Conservation (phyloP, 768 basidiomycete species). For the Lactarius sp. region DNA sequence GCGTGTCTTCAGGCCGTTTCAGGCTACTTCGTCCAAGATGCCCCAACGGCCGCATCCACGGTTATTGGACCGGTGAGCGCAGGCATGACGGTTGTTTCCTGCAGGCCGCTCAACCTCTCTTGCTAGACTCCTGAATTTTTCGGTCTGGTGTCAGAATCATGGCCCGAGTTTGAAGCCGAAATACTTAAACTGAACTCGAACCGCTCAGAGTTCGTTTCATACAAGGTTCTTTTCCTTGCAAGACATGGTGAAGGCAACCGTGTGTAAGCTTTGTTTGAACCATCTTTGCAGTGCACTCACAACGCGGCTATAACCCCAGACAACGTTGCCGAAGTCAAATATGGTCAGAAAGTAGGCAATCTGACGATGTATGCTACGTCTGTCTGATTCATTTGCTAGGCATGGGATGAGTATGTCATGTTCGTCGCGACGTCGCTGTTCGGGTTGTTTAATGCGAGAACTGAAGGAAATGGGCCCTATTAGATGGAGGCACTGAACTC, state of each 20-base stretch:
- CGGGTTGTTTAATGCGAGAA: neutral
- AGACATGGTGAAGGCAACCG: constrained; percentile 18
- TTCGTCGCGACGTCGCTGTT: neutral
- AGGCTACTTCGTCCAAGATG: constrained; percentile 19
- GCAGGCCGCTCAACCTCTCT: neutral
- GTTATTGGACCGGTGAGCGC: constrained; percentile 17
- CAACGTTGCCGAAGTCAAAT: constrained; percentile 21
- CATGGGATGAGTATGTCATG: constrained; percentile 20
- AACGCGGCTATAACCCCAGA: constrained; percentile 5
- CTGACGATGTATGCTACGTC: neutral
- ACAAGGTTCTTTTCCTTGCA: constrained; percentile 20
- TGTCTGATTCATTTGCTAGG: constrained; percentile 5
- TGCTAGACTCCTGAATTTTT: constrained; percentile 18
- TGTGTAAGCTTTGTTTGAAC: neutral
- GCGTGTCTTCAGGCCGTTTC: constrained; percentile 12
- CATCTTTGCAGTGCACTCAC: neutral
- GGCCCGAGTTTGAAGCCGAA: constrained; percentile 5
- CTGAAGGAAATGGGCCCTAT: constrained; percentile 20
- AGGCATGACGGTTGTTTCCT: neutral
- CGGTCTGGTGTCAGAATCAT: constrained; percentile 15
- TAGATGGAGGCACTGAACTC: constrained; percentile 21
- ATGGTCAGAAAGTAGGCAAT: constrained; percentile 16
- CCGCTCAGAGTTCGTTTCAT: constrained; percentile 3
- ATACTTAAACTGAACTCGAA: neutral
- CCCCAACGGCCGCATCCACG: neutral